Percentiles rank a stretch among this genome's conserved stretches.
phyloP scores from a whole-genome alignment of 192 early-diverging fungal genomes.

The Backusella tarrabulga region DNA sequence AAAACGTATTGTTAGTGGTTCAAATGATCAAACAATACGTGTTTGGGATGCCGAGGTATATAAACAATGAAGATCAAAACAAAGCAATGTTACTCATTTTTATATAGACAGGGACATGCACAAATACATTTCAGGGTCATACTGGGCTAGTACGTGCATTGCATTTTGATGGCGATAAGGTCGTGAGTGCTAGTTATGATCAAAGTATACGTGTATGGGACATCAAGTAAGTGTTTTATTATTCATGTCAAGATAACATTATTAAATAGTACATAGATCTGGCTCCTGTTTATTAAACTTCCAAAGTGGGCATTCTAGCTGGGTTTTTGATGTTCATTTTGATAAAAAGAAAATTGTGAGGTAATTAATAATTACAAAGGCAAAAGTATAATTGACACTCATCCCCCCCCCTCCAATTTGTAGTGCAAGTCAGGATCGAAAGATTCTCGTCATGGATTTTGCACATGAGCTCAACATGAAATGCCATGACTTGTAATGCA shows the following conservation, averaged over 20 bases:
- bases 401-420: not conserved
- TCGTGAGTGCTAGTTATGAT: constrained; percentile 90
- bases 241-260: not conserved
- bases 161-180: constrained; percentile 70
- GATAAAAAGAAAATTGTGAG: constrained; percentile 76
- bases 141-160: constrained; percentile 81
- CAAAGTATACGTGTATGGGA: constrained; percentile 97
- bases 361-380: constrained; percentile 22
- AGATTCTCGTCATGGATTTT: constrained; percentile 45
- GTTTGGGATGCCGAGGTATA: constrained; percentile 64
- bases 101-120: constrained; percentile 49
- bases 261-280: constrained; percentile 28
- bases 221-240: constrained; percentile 37
- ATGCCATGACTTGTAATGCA: not conserved
- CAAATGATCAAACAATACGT: constrained; percentile 76
- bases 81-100: not conserved
- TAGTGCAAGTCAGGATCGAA: constrained; percentile 45
- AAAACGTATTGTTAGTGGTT: constrained; percentile 77
- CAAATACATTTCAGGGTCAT: constrained; percentile 60
- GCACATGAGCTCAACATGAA: constrained; percentile 34
- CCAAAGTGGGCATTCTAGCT: constrained; percentile 79
- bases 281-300: constrained; percentile 77
- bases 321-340: constrained; percentile 97
- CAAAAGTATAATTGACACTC: no score
- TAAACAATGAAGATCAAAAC: constrained; percentile 44